A percentile compares a stretch with the other conserved stretches of the same genome.
Evolutionary conservation across 768 basidiomycete species (phyloP).

Genomic region (Amanita brunnescens): DNA sequence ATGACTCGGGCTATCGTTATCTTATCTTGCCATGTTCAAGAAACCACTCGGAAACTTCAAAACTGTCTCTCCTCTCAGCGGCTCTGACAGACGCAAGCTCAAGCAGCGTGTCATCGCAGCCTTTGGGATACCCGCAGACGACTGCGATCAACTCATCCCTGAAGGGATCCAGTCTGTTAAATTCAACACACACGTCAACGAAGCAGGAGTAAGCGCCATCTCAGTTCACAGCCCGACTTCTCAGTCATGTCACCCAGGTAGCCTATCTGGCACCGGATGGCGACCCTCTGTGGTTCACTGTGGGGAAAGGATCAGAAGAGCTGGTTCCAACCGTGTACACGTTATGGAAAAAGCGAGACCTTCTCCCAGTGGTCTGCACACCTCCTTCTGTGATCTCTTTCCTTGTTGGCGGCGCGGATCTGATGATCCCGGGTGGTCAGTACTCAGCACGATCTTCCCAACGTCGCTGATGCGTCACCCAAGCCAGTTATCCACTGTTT

Average conservation of each 20-base stretch:
- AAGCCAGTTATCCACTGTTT: conserved; percentile 55
- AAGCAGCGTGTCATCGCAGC: conserved; percentile 45
- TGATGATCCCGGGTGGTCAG: conserved; percentile 84
- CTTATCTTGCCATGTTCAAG: conserved; percentile 54
- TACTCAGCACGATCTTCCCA: conserved; percentile 1
- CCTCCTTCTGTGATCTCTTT: conserved; percentile 63
- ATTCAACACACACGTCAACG: conserved; percentile 54
- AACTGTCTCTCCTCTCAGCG: conserved; percentile 66
- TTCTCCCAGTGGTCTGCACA: conserved; percentile 67
- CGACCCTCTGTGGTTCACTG: conserved; percentile 71
- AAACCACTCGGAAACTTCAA: conserved; percentile 62
- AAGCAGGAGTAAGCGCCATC: conserved; percentile 46
- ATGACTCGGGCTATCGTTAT: neutral
- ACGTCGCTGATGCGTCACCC: conserved; percentile 12
- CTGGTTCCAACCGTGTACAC: conserved; percentile 80
- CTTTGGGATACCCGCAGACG: conserved; percentile 43
- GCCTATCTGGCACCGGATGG: conserved; percentile 56
- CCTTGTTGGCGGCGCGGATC: conserved; percentile 72
- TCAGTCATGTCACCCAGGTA: conserved; percentile 30
- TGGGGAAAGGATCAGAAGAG: conserved; percentile 59
- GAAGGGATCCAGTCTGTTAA: conserved; percentile 64
- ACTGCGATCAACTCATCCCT: conserved; percentile 63
- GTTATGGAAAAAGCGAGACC: conserved; percentile 61
- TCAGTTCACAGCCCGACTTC: neutral
- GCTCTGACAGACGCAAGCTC: conserved; percentile 67